phyloP scores from a whole-genome alignment of 78 protist species.

The Pigoraptor vietnamica region DNA sequence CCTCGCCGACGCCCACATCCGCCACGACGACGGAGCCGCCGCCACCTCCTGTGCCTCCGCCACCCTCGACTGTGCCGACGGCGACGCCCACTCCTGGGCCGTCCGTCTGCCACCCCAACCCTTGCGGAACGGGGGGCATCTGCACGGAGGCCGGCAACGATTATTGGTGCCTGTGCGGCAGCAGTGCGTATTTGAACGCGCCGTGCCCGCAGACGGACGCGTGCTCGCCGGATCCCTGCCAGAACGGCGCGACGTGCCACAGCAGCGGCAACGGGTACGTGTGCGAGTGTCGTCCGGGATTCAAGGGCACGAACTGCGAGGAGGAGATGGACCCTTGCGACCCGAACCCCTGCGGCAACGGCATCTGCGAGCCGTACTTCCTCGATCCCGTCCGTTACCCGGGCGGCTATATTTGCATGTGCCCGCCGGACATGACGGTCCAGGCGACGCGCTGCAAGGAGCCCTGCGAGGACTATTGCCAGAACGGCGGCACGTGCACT shows the following conservation, averaged over 20 bases:
- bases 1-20: no score
- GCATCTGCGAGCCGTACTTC: neutral
- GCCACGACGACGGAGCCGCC: no score
- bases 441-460: no score
- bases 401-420: neutral
- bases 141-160: neutral
- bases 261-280: neutral
- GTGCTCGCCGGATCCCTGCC: neutral
- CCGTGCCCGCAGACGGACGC: neutral
- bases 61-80: no score
- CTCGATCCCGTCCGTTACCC: neutral
- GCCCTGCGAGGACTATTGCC: neutral
- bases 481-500: neutral
- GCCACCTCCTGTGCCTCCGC: no score
- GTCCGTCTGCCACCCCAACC: neutral
- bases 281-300: neutral
- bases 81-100: neutral
- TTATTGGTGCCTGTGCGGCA: neutral
- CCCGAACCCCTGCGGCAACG: neutral
- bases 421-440: neutral
- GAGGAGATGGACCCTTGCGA: neutral
- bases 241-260: neutral
- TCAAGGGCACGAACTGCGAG: neutral
- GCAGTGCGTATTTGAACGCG: neutral
- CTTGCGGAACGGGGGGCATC: neutral